Base-by-base conservation (phyloP, 2,329 filamentous ascomycete species). In the Trichoderma sp. region DNA sequence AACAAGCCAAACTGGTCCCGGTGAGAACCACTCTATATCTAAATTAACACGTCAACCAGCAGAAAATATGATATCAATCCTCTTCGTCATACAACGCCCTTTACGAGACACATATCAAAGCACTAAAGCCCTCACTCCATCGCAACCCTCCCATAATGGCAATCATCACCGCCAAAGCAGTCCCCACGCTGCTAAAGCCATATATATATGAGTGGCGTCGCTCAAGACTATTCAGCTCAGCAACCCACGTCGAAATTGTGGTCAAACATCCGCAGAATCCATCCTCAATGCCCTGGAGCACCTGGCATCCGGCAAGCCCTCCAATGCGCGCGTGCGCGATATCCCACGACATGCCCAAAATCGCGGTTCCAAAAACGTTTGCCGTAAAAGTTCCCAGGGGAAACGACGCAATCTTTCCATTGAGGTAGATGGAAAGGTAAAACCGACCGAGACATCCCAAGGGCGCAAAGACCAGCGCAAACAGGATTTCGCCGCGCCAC, bases 331-430 rank as follows among this genome's bases (percentile, higher is more conserved):
- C 85, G 75, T 93, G 93, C 72, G 93, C 92, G 62, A 97, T 81
- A 75, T 96, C 92, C 82, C 88, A 97, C 35, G 89, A 87, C 85
- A 93, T 89, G 16, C 88, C 94, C 61, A 96, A 79, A 19, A 97
- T 79, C 0, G 86, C 86, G 0, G 92, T 94, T 5, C 94, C 95
- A 16, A 91, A 77, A 5, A 96, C 83, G 75, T 98, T 98, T 33
- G 91, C 93, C 0, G 83, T 81, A 74, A 97, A 97, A 0, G 95
- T 98, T 2, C 95, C 95, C 0, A 97, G 79, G 0, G 95, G 95
- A 73, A 97, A 97, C 0, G 85, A 81, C 0, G 88, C 79, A 0
- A 88, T 73, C 24, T 87, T 83, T 0, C 86, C 82, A 74, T 97
- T 97, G n/a, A 97, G 85, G 29, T 83, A 79, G 7, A 92, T 76